A percentile compares a stretch with the other conserved stretches of the same genome.
Conservation (phyloP, 192 early-diverging fungal species). For the Spizellomyces punctatus region DNA sequence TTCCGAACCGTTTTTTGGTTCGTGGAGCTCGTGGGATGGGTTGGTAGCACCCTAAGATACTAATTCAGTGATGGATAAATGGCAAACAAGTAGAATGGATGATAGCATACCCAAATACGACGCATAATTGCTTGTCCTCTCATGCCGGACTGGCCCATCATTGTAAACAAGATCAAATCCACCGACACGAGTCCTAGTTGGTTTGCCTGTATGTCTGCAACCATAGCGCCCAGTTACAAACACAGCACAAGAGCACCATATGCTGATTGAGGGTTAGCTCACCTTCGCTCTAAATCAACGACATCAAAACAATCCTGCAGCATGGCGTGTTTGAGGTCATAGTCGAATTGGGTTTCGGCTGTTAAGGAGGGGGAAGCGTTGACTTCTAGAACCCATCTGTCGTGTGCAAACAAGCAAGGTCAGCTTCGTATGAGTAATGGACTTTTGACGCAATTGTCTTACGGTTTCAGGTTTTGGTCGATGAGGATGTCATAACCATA, state of each 20-base stretch:
- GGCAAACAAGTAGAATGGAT: neutral
- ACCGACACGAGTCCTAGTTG: slow-evolving; percentile 50
- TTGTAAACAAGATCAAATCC: slow-evolving; percentile 71
- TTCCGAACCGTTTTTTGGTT: slow-evolving; percentile 46
- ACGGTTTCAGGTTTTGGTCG: slow-evolving; percentile 58
- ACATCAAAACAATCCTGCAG: slow-evolving; percentile 65
- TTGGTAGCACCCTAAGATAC: slow-evolving; percentile 47
- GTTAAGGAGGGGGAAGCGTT: slow-evolving; percentile 62
- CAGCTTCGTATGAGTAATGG: neutral
- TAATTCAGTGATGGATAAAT: neutral
- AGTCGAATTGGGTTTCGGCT: slow-evolving; percentile 68
- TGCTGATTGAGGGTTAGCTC: slow-evolving; percentile 11
- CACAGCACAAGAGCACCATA: neutral
- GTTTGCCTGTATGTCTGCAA: slow-evolving; percentile 23
- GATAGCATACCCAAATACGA: slow-evolving; percentile 45
- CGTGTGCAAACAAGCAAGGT: neutral
- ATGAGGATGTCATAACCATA: slow-evolving; percentile 69
- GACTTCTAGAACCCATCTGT: slow-evolving; percentile 63
- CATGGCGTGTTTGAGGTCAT: slow-evolving; percentile 63
- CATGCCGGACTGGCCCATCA: slow-evolving; percentile 64
- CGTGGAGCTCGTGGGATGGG: slow-evolving; percentile 54
- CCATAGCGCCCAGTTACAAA: neutral
- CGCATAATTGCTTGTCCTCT: slow-evolving; percentile 51
- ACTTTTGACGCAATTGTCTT: slow-evolving; percentile 14
- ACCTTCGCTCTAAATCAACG: slow-evolving; percentile 52